phyloP scores from a whole-genome alignment of 768 basidiomycete genomes.

The Pholiota conissans region DNA sequence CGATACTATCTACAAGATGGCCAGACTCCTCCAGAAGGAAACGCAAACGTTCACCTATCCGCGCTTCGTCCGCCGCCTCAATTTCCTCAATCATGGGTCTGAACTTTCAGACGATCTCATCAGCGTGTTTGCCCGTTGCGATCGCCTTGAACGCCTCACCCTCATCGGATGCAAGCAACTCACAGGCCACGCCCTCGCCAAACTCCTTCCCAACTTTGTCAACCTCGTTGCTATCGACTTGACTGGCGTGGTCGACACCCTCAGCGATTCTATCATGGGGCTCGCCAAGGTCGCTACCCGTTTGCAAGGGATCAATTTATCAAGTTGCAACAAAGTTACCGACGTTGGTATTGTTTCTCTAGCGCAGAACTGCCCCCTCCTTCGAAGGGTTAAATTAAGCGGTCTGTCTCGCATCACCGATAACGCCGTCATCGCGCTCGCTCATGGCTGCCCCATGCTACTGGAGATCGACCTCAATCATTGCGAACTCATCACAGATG shows the following conservation, averaged over 20 bases:
- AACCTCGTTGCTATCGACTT: constrained; percentile 87
- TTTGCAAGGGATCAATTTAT: constrained; percentile 90
- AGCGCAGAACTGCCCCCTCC: constrained; percentile 69
- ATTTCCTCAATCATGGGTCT: constrained; percentile 72
- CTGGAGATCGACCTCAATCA: constrained; percentile 93
- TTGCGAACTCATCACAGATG: constrained; percentile 77
- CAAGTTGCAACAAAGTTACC: constrained; percentile 78
- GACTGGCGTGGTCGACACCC: constrained; percentile 65
- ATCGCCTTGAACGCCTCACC: constrained; percentile 85
- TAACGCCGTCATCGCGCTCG: constrained; percentile 70
- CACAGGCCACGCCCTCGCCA: constrained; percentile 59
- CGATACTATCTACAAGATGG: constrained; percentile 75
- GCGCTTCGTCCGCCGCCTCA: constrained; percentile 86
- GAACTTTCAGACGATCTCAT: constrained; percentile 77
- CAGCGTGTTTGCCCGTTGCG: constrained; percentile 67
- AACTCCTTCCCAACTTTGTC: constrained; percentile 68
- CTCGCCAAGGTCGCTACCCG: constrained; percentile 70
- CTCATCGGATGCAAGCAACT: constrained; percentile 77
- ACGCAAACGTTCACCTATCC: constrained; percentile 86
- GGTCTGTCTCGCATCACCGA: constrained; percentile 78
- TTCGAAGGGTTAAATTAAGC: constrained; percentile 89
- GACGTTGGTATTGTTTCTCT: constrained; percentile 78
- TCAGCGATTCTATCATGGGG: constrained; percentile 69
- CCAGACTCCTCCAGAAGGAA: constrained; percentile 60
- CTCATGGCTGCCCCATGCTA: constrained; percentile 77